Base-by-base conservation (phyloP, 176 grass and related monocot species). In the Otatea glauca region DNA sequence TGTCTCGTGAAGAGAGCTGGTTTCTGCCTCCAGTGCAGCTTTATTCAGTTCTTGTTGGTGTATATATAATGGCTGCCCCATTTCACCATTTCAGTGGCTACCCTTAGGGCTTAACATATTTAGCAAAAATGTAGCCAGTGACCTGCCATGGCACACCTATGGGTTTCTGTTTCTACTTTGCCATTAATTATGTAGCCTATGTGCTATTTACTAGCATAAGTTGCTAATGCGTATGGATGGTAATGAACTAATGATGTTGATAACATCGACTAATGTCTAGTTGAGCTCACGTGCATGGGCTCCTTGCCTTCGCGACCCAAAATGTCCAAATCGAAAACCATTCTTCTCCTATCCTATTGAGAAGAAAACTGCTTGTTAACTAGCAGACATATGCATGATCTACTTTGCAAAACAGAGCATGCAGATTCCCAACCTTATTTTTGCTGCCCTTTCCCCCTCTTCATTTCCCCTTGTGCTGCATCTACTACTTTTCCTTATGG, bases 11-110 rank as follows among this genome's bases (percentile, higher is more conserved):
- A 25, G 69, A 34, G 70, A 47, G 78, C 61, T 49, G 27, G 38
- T 75, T 87, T 75, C 81, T 69, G 60, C 12, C 17, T 58, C 0
- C 61, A n/a, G 2, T 79, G 67, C 65, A 53, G 43, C 66, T 78
- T 85, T 78, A 70, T 78, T 44, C 74, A 85, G 74, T 70, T 77
- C 38, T 77, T 85, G 73, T 0, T 24, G 25, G 58, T 83, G 70
- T n/a, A 56, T 39, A 25, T 82, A 45, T 65, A 56, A 32, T 84
- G 45, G 23, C n/a, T 34, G 3, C 54, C 17, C 54, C 39, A 61
- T 82, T 45, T 70, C 38, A 14, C 14, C 66, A 29, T 42, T 20
- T 29, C 18, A 43, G 73, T 27, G 20, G 58, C 54, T 54, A 37
- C 49, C 49, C 27, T 75, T 48, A 37, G 25, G 47, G 25, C 32